Conservation (phyloP, 1,284 basidiomycete genomes). For the Papiliotrema flavescens region DNA sequence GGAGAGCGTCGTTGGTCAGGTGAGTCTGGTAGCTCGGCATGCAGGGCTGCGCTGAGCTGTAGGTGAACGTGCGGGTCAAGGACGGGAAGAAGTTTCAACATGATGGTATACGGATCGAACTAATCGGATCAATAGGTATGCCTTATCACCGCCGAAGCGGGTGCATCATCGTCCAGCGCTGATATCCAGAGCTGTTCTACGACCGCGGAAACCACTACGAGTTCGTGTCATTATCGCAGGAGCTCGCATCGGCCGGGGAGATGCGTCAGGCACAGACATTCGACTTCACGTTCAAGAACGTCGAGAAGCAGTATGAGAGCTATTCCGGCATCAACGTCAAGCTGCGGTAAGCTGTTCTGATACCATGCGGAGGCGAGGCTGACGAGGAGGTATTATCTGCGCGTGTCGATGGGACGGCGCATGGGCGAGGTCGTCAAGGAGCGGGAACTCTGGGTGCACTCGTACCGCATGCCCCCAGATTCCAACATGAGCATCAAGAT, state of each 20-base stretch:
- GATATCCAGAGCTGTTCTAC: constrained; percentile 70
- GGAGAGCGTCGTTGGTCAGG: constrained; percentile 81
- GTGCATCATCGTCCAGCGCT: background rate
- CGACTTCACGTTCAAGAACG: constrained; percentile 97
- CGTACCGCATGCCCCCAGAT: constrained; percentile 96
- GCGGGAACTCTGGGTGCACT: constrained; percentile 95
- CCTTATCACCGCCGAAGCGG: background rate
- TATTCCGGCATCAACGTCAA: constrained; percentile 99
- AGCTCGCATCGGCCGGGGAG: constrained; percentile 89
- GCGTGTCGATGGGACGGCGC: constrained; percentile 81
- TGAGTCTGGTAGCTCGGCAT: constrained; percentile 48
- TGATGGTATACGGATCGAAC: constrained; percentile 97
- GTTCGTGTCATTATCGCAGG: constrained; percentile 91
- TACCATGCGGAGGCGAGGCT: background rate
- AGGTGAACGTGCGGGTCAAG: constrained; percentile 83
- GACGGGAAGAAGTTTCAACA: constrained; percentile 95
- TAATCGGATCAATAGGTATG: constrained; percentile 91
- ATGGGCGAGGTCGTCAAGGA: constrained; percentile 93
- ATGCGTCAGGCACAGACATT: constrained; percentile 91
- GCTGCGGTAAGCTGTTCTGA: constrained; percentile 61
- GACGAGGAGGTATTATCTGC: constrained; percentile 75
- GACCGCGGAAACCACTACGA: constrained; percentile 93
- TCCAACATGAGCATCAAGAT: constrained; percentile 98
- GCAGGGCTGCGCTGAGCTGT: background rate
- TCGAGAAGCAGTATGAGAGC: constrained; percentile 98